Evolutionary conservation across 345 rosid species (phyloP), one percentile per base, ranked within the genome.

Genomic region (Tarenaya hassleriana): DNA sequence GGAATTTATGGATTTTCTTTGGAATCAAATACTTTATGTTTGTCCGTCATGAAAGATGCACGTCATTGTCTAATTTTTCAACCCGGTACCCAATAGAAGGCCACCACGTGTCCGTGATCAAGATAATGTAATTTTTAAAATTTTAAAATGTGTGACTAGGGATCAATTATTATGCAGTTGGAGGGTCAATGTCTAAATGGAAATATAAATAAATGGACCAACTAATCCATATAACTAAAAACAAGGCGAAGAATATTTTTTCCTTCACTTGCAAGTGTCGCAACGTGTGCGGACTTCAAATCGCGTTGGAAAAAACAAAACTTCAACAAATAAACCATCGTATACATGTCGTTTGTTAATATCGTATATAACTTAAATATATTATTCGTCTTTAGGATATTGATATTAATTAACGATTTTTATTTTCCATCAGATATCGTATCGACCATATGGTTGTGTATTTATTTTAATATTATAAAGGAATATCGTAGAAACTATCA

Each of bases 131-230:
- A 1, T 45, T 15, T 34, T 45, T 7, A 1, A 37, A 24, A 24
- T 24, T 24, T 24, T 24, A 24, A 24, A 24, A 24, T 24, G 29
- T 24, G 29, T 53, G 61, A 47, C 43, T 40, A 52, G 42, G 32
- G 20, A 41, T 58, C 27, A 40, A 58, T 52, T 29, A 58, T 50
- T 4, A 52, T 41, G 50, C 34, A 15, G 64, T 58, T 66, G 60
- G 52, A 58, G 40, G 54, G 64, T 65, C 69, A 52, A 31, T 58
- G 39, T 58, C 69, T 38, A 57, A 42, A 51, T 43, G n/a, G n/a
- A n/a, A n/a, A n/a, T n/a, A n/a, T 43, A 56, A 24, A 24, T 38
- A 47, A 4, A 34, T 12, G 48, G 34, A 29, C 29, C 29, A 24
- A 24, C 29, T 24, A 24, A 24, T 2, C 29, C 29, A 24, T 24